A percentile compares a stretch with the other conserved stretches of the same genome.
Evolutionary conservation across 345 rosid genomes (phyloP).

Genomic region (Eucalyptus paniculata): DNA sequence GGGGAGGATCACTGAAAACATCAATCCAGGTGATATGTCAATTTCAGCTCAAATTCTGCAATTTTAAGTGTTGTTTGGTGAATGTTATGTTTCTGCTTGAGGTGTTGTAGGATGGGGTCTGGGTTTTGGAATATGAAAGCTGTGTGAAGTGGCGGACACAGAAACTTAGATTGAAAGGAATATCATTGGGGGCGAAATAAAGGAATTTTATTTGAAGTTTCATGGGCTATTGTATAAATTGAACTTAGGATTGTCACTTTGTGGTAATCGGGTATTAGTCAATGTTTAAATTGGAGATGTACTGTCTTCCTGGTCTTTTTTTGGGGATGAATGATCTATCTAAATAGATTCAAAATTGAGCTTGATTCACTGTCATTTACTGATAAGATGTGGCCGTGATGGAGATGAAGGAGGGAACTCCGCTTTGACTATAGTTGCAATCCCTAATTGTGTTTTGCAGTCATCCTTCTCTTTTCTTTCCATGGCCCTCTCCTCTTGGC

Average conservation of each 20-base stretch:
- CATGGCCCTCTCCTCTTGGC: neutral
- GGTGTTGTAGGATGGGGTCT: neutral
- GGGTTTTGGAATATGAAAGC: neutral
- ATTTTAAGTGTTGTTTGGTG: neutral
- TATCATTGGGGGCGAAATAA: neutral
- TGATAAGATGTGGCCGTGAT: neutral
- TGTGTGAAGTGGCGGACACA: neutral
- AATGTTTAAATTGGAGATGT: neutral
- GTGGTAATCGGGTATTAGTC: neutral
- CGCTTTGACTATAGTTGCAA: neutral
- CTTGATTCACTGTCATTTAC: neutral
- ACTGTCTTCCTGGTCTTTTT: neutral
- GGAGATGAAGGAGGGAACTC: neutral
- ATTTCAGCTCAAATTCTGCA: neutral
- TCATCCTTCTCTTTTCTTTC: neutral
- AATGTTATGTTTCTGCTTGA: neutral
- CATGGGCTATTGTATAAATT: neutral
- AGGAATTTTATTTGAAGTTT: neutral
- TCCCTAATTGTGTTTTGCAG: neutral
- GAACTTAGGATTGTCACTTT: neutral
- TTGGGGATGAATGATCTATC: neutral
- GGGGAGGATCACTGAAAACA: constrained; percentile 79
- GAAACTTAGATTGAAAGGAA: neutral
- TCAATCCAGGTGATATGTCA: neutral
- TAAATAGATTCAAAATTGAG: neutral